These are phyloP conservation scores for Diaporthe citriasiana DNA, from an alignment of 2,329 filamentous ascomycete genomes.

Conservation along the genomic window DNA sequence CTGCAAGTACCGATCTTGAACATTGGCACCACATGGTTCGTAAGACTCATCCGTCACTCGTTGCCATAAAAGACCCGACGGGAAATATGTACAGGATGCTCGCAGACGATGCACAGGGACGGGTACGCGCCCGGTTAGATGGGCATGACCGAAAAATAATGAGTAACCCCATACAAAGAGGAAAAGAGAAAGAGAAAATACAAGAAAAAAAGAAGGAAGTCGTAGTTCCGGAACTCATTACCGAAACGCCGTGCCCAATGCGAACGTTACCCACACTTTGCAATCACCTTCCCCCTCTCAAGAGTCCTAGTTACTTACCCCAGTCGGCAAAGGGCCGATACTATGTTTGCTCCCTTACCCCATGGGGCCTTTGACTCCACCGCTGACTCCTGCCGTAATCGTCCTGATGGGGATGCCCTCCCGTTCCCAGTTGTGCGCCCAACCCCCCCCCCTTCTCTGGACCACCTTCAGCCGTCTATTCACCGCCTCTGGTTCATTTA, in stretches of 20 bases:
- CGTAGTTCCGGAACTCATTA: conserved; percentile 31
- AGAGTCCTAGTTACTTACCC: conserved; percentile 8
- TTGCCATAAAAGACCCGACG: conserved; percentile 25
- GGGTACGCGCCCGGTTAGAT: neutral
- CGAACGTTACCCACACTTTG: conserved; percentile 33
- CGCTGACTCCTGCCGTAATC: conserved; percentile 15
- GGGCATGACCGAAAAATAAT: neutral
- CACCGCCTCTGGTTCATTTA: conserved; percentile 15
- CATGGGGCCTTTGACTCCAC: conserved; percentile 27
- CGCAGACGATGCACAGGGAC: conserved; percentile 12
- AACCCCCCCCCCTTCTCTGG: conserved; percentile 4
- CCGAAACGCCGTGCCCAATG: conserved; percentile 40
- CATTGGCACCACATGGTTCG: conserved; percentile 9
- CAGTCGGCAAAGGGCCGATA: conserved; percentile 12
- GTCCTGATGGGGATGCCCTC: conserved; percentile 28
- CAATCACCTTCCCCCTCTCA: neutral
- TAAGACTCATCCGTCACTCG: conserved; percentile 4
- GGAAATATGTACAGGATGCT: conserved; percentile 4
- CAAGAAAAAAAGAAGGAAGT: conserved; percentile 23
- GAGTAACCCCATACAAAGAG: neutral
- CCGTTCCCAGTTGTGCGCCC: conserved; percentile 1
- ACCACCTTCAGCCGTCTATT: conserved; percentile 1
- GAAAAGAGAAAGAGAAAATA: too few species aligned
- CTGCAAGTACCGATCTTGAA: neutral
- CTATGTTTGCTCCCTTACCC: conserved; percentile 26